Base-by-base conservation (phyloP, 139 green algal genomes). In the Tetraselmis striata region DNA sequence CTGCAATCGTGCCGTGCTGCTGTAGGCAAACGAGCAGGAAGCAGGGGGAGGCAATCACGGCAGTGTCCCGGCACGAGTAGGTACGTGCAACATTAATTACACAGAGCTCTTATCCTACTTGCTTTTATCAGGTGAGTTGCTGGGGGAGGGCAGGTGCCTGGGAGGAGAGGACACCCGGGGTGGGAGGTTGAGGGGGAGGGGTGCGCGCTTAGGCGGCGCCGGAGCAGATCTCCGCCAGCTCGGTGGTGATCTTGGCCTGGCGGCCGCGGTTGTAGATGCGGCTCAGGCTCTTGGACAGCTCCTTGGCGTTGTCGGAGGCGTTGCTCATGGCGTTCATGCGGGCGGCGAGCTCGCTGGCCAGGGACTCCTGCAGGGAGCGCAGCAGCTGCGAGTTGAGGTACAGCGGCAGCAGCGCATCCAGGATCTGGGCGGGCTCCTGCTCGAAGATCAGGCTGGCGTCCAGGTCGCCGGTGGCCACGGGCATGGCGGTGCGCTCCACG, bases 251-350 rank as follows among this genome's bases (percentile, higher is more conserved):
- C 45, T 92, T 92, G 31, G 88, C 88, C 88, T 92, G 89, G 76
- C 96, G 92, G 82, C 93, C 85, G 59, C 94, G 91, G 95, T 99
- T 99, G 95, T 98, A 99, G 31, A 88, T 82, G 18, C 91, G 80
- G 79, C 77, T 94, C n/a, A 99, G 89, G 2, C n/a, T 90, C 89
- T 95, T 96, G n/a, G 88, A 90, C 30, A 99, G 90, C 81, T 98
- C 95, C 87, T 92, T 94, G 32, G 97, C 97, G 87, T 99, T 99
- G 84, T 99, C 96, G 1, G 90, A 94, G 28, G 97, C 97, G 83
- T 86, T 96, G 90, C 86, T 96, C 97, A 99, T 99, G 81, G 97
- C 97, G 83, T 98, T 99, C 97, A 99, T 99, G 85, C 97, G 94
- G 0, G 97, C 93, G n/a, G 97, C 95, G 84, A 99, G 93, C 95